Base-by-base conservation (phyloP, 1,284 basidiomycete genomes). In the Pterula multifida region DNA sequence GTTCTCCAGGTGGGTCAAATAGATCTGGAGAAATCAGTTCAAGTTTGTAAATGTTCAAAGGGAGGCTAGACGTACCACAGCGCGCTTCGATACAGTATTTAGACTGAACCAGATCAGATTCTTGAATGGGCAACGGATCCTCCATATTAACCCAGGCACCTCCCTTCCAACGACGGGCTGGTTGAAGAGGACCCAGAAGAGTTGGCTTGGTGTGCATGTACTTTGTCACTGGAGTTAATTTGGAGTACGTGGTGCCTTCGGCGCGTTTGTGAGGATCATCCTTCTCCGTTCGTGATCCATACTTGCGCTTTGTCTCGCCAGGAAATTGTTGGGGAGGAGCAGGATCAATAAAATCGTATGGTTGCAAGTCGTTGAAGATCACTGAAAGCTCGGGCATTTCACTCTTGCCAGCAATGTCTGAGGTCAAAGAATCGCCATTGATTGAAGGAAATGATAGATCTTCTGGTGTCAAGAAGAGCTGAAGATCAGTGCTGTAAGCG, bases 161-260 rank as follows among this genome's bases (percentile, higher is more conserved):
- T 42, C 78, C 67, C 55, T 71, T 74, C 78, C 80, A 86, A 55
- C 77, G 73, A 56, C 71, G 79, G 4, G 78, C 72, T 12, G 85
- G 85, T 55, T 81, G 73, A 49, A 88, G 66, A 47, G 85, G 71
- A 3, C 84, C 73, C 19, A 88, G 66, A 25, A 89, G 67, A 1
- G 81, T 84, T 3, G 82, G 81, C 59, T 81, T 85, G 25, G 66
- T 65, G 48, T 71, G 61, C 81, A 85, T 87, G 63, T 85, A 87
- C 52, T 70, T 68, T 45, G 74, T 76, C 32, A 76, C 67, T n/a
- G 81, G 78, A 45, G 73, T 74, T 25, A 88, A 65, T 59, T 79
- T 86, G 21, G 73, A 77, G 56, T 78, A 78, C 4, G 75, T 75
- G n/a, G 75, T 72, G 47, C 85, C 83, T 53, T 88, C 85, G 0